Conservation (phyloP, 2,329 filamentous ascomycete genomes). For the Xylariaceae sp. region DNA sequence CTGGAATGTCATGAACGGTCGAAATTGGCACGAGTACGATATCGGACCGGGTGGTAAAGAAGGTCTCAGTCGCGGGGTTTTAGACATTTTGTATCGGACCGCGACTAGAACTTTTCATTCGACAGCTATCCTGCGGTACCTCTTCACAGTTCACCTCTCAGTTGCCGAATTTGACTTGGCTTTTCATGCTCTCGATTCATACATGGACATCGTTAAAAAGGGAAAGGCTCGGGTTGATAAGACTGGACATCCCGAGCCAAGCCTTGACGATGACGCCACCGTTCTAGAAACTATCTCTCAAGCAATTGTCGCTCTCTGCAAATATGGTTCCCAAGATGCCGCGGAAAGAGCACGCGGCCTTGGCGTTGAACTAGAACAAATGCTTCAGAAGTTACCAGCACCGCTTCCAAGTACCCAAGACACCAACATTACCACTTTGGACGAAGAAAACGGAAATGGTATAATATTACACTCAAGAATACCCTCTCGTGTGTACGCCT, state of each 20-base stretch:
- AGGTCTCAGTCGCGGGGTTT: constrained; percentile 71
- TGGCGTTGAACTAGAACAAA: constrained; percentile 71
- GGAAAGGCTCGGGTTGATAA: constrained; percentile 85
- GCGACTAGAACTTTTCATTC: constrained; percentile 96
- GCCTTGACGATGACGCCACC: constrained; percentile 76
- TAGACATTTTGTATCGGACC: constrained; percentile 88
- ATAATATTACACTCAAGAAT: constrained; percentile 48
- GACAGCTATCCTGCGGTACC: constrained; percentile 78
- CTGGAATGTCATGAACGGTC: constrained; percentile 80
- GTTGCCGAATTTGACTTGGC: constrained; percentile 91
- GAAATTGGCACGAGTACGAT: constrained; percentile 78
- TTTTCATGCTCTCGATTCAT: constrained; percentile 88
- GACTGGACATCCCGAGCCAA: constrained; percentile 68
- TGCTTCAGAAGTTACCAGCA: constrained; percentile 64
- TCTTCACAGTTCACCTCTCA: constrained; percentile 86
- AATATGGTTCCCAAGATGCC: constrained; percentile 74
- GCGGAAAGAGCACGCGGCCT: constrained; percentile 79
- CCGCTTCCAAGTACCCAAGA: constrained; percentile 33
- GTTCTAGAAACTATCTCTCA: constrained; percentile 79
- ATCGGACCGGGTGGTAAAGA: constrained; percentile 81
- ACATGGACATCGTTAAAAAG: constrained; percentile 83
- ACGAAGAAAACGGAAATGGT: constrained; percentile 38
- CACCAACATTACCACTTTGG: constrained; percentile 34
- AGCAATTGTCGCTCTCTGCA: constrained; percentile 78
- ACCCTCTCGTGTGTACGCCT: constrained; percentile 63